Evolutionary conservation across 176 grass and related monocot species (phyloP).

Genomic region (bread wheat (Triticum aestivum)): IWGSC_CS_RefSeq_v2.1 NC_057807.1:498828084-498828583

Average conservation of each 20-base stretch:
- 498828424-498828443: not conserved
- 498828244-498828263: not conserved
- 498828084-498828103: too few species aligned
- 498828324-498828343: not conserved
- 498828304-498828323: not conserved
- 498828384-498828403: not conserved
- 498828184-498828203: too few species aligned
- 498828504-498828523: too few species aligned
- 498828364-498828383: not conserved
- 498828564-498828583: not conserved
- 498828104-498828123: too few species aligned
- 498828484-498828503: too few species aligned
- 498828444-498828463: not conserved
- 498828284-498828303: too few species aligned
- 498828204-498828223: not conserved
- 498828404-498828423: not conserved
- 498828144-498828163: too few species aligned
- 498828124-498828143: too few species aligned
- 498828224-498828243: not conserved
- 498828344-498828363: not conserved
- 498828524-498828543: not conserved
- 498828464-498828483: not conserved
- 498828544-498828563: not conserved
- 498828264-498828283: too few species aligned
- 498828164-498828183: too few species aligned